Conservation (phyloP, 208 protist genomes). For the Naegleria gruberi region DNA sequence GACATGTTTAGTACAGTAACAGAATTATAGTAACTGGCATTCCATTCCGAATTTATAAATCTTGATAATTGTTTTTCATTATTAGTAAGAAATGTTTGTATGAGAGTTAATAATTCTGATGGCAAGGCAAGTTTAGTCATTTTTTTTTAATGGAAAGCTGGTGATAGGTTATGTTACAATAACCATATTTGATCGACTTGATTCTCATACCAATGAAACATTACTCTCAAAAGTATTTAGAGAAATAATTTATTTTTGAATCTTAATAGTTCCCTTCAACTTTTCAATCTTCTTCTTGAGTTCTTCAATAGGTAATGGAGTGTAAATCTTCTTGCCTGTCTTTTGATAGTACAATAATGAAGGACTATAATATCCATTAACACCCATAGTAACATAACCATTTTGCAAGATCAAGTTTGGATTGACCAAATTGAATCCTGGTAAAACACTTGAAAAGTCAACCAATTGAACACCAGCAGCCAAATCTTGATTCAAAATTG, state of each 20-base stretch:
- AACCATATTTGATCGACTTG: too few relatives aligned
- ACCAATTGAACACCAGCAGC: not conserved
- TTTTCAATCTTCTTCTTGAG: not conserved
- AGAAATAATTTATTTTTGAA: too few relatives aligned
- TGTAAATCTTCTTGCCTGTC: not conserved
- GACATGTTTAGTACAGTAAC: not conserved
- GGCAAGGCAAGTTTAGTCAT: not conserved
- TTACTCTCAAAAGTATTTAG: too few relatives aligned
- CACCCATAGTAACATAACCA: not conserved
- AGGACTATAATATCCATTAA: slow-evolving; percentile 1
- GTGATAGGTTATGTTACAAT: not conserved
- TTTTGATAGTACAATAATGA: not conserved
- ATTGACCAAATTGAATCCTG: not conserved
- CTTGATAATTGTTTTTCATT: not conserved
- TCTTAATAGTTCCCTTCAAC: not conserved
- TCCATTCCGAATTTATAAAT: not conserved
- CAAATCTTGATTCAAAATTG: not conserved
- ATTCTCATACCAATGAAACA: too few relatives aligned
- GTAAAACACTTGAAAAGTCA: not conserved
- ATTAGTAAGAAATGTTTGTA: not conserved
- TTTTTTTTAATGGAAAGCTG: not conserved
- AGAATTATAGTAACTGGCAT: not conserved
- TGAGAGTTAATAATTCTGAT: not conserved
- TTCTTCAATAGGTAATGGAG: too few relatives aligned
- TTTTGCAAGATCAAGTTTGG: not conserved